Base-by-base conservation (phyloP, 176 grass and related monocot species). In the Carex scoparia region DNA sequence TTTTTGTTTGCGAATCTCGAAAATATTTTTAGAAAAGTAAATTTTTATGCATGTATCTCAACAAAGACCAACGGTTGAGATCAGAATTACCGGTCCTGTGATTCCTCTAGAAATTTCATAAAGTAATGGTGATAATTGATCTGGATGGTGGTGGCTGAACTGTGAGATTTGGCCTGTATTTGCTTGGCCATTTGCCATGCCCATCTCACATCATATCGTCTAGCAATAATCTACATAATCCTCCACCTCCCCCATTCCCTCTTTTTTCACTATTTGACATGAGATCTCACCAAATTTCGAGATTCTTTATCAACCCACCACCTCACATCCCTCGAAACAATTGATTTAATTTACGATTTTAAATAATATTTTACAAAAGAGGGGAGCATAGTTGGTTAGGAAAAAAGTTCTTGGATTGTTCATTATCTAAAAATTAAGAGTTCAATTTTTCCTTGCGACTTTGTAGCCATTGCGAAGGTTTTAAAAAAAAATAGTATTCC, bases 201-300 rank as follows among this genome's bases (percentile, higher is more conserved):
- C 53, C 62, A 19, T 80, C 31, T 69, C 85, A 69, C 12, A 42
- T 83, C 60, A 44, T 62, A 72, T 80, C 57, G 31, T 60, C 10
- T 83, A 83, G 46, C 38, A 82, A 51, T 83, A 68, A 83, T 65
- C 57, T 65, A 83, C 37, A 86, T 78, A 62, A 74, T 78, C 46
- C 70, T 51, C 84, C 71, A 38, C 84, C 71, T 46, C 68, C 49
- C 73, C 62, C 42, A 68, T 49, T 62, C 54, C 30, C 30, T 61
- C 15, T 44, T 79, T 40, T 23, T 16, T 23, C 11, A 46, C 62
- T 65, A 65, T 83, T 83, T 68, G 60, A 83, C 61, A 66, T 68
- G 80, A 83, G 61, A 28, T 68, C n/a, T 83, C 61, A 83, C 80
- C 80, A 66, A 83, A 87, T 87, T 86, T 27, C 64, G 23, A 87